Evolutionary conservation across 148 eudicot genomes (phyloP), one percentile per base, ranked within the genome.

Genomic region (Rhododendron molle): DNA sequence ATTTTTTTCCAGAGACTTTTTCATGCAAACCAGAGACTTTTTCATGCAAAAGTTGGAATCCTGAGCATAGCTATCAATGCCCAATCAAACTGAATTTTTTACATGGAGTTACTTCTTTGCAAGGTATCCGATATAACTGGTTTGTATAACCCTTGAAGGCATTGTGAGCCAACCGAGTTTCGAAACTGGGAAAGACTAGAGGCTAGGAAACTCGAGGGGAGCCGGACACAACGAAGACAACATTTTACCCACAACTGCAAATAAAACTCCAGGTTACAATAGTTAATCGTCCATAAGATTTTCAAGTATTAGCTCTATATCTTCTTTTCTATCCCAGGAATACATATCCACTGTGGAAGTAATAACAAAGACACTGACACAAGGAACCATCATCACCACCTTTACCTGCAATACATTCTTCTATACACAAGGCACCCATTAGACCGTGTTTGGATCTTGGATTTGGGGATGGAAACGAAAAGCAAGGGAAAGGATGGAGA

Each of bases 341-440:
- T 80, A 28, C 82, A 28, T 28, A 80, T 32, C 81, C 81, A 79
- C 18, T 43, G 40, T 78, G 81, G 52, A 26, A 20, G 26, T 18
- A 47, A 18, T 12, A 34, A 32, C 38, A 54, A 52, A 80, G 54
- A 18, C 69, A 52, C 58, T 26, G 38, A 78, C 13, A 20, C 46
- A 44, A 23, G 21, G 13, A 44, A 54, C 69, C 1, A n/a, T 80
- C 28, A 1, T 8, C 43, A 2, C 26, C 21, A 30, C 69, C 67
- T 80, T 15, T 16, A 80, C 83, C 83, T 36, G 69, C 6, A 80
- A 50, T 34, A 80, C 67, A 80, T 32, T 54, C 83, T 32, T 80
- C 56, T 80, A 32, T 80, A 80, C 83, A 80, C 23, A 74, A 83
- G 20, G 85, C 65, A 1, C 71, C n/a, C 78, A 32, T 36, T 36